Conservation (phyloP, 1,284 basidiomycete genomes). For the Anthracocystis panici-leucophaei region DNA sequence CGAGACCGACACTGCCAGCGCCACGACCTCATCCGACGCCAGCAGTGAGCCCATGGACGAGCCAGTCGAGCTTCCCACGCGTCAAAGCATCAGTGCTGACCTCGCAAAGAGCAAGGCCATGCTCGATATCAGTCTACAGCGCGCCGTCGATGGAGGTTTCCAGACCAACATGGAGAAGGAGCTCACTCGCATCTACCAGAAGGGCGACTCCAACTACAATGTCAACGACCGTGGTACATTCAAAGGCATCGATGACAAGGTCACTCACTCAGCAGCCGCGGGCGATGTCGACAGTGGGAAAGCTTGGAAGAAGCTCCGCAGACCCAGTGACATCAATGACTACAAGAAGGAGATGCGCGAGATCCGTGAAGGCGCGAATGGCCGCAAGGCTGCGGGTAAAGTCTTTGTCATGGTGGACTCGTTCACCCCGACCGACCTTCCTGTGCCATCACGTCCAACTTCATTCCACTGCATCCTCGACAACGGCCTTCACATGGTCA, state of each 20-base stretch:
- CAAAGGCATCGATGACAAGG: conserved; percentile 67
- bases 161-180: conserved; percentile 58
- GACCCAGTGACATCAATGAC: conserved; percentile 96
- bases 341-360: conserved; percentile 88
- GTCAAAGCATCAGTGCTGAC: conserved; percentile 55
- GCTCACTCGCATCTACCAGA: conserved; percentile 59
- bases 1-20: conserved; percentile 15
- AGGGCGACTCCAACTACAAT: conserved; percentile 72
- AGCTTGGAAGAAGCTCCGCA: conserved; percentile 87
- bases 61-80: conserved; percentile 42
- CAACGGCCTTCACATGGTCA: conserved; percentile 96
- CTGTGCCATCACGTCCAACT: conserved; percentile 74
- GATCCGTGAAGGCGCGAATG: conserved; percentile 80
- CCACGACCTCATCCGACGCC: conserved; percentile 10
- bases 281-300: conserved; percentile 84
- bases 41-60: conserved; percentile 23
- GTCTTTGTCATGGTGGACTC: conserved; percentile 82
- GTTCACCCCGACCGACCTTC: conserved; percentile 61
- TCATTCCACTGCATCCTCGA: conserved; percentile 89
- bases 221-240: conserved; percentile 64
- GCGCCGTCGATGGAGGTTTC: conserved; percentile 58
- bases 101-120: conserved; percentile 54
- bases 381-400: conserved; percentile 85
- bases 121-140: conserved; percentile 58
- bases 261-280: conserved; percentile 78